Evolutionary conservation across 2,329 filamentous ascomycete genomes (phyloP), one percentile per base, ranked within the genome.

Genomic region (Helotiales sp.): DNA sequence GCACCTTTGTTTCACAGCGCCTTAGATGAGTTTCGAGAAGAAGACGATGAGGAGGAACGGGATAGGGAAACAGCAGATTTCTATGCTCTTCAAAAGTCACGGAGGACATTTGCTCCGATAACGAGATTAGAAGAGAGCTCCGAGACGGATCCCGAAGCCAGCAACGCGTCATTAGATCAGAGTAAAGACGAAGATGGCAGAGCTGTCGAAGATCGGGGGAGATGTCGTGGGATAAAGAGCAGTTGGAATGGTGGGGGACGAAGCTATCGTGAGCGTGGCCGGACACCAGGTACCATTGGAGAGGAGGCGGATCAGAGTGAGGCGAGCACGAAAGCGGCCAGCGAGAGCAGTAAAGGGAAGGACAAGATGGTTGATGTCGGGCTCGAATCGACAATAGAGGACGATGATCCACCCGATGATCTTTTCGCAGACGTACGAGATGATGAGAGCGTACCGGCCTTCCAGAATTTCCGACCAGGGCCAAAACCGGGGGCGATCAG

Each of bases 1-100:
- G 93, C 93, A 9, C 95, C 95, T 55, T 80, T 99, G n/a, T 98
- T 99, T 73, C 92, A 95, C 74, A 96, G 91, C 69, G 87, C 90
- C 4, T 84, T 92, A 15, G 92, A 96, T 72, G 91, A 96, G 70
- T 95, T 96, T 63, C 86, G 89, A 61, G 93, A 97, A 74, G 91
- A 96, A 70, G 93, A 97, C 63, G 93, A 98, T 61, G 93, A 95
- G 71, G 89, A 91, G 67, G 92, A 96, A 74, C 87, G 91, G 67
- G 90, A 96, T 67, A 81, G 92, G 54, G 93, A 98, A 70, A 90
- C 93, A 31, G 92, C 92, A n/a, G 95, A 98, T 74, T 87, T 95
- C 65, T 96, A 93, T 74, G 93, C 93, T 5, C 78, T 99, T 57
- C 93, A 98, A 73, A 84, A 89, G 66, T 98, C 93, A 64, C 84